Evolutionary conservation across 2,329 filamentous ascomycete genomes (phyloP).

Genomic region (Grosmannia huntii): DNA sequence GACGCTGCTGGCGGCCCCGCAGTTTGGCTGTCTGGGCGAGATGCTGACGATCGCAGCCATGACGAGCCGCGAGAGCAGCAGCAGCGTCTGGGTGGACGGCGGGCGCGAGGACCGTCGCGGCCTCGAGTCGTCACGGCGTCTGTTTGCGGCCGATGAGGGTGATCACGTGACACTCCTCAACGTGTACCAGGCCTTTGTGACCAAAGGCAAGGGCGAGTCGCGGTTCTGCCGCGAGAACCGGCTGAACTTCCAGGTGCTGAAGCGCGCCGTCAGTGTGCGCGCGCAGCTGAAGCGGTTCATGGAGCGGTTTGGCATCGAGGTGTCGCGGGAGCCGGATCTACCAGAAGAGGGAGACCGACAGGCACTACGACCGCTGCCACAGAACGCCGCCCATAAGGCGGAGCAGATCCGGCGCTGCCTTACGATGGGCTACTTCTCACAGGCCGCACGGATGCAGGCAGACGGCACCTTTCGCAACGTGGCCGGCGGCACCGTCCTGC

Average conservation of each 20-base stretch:
- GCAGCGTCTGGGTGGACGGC: slow-evolving; percentile 68
- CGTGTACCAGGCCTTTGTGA: slow-evolving; percentile 81
- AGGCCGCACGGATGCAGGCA: slow-evolving; percentile 85
- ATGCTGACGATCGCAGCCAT: slow-evolving; percentile 89
- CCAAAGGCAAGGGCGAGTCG: slow-evolving; percentile 67
- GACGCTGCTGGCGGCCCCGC: slow-evolving; percentile 61
- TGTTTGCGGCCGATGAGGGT: slow-evolving; percentile 85
- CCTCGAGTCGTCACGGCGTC: slow-evolving; percentile 60
- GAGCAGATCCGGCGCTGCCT: slow-evolving; percentile 76
- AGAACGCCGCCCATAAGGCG: slow-evolving; percentile 28
- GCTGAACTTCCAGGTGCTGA: slow-evolving; percentile 77
- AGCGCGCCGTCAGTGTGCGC: slow-evolving; percentile 71
- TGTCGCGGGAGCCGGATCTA: slow-evolving; percentile 25
- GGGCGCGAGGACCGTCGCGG: slow-evolving; percentile 46
- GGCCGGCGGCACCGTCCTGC: slow-evolving; percentile 61
- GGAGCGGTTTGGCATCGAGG: slow-evolving; percentile 72
- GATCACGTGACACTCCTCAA: slow-evolving; percentile 90
- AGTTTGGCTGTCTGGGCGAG: slow-evolving; percentile 70
- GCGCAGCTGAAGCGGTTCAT: slow-evolving; percentile 78
- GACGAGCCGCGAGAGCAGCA: slow-evolving; percentile 72
- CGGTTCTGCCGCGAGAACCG: slow-evolving; percentile 80
- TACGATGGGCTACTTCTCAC: slow-evolving; percentile 81
- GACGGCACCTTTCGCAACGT: slow-evolving; percentile 84
- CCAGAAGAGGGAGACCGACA: slow-evolving; percentile 13
- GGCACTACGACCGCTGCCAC: slow-evolving; percentile 8